Base-by-base conservation (phyloP, 495 filamentous ascomycete species). In the Evansstolkia leycettana region DNA sequence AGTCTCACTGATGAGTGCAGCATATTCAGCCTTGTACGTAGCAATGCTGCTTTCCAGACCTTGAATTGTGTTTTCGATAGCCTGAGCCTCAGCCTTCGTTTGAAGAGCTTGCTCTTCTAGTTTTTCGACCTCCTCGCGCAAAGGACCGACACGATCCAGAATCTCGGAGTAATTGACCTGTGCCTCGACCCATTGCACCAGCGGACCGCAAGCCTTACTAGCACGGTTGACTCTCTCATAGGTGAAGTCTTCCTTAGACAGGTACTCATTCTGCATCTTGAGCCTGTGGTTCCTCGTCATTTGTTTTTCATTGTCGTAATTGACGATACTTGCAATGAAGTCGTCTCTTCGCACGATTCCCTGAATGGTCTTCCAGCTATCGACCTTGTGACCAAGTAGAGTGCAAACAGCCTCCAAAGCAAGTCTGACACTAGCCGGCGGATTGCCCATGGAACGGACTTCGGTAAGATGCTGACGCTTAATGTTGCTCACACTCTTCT, bases 141-240 rank as follows among this genome's bases (percentile, higher is more conserved):
- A 62, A 29, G 90, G 90, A 3, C 92, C 90, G 43, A 99, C 85
- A 15, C 87, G 80, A 51, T 96, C 89, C 34, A 96, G 65, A 44
- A 99, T 99, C 45, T 86, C 89, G 12, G 90, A 94, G 54, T 93
- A 99, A 48, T 84, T 87, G 48, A 96, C 90, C 59, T 99, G 90
- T 25, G 90, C 90, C 57, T 86, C 76, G 16, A 94, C 88, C 90
- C 90, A 99, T 55, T 94, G 84, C 17, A 96, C 92, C 24, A 99
- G 64, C 17, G 90, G 90, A 52, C 92, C 90, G 59, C 90, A 99
- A 20, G 90, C 90, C 60, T 89, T 94, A 66, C 82, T 89, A 39
- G 90, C 90, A 44, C 84, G 83, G 57, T 92, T 88, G 52, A 94
- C 90, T 57, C 80, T 80, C 47, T 96, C 92, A 46, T 84, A 94